Conservation (phyloP, 2,329 filamentous ascomycete species). For the Stemphylium beticola region DNA sequence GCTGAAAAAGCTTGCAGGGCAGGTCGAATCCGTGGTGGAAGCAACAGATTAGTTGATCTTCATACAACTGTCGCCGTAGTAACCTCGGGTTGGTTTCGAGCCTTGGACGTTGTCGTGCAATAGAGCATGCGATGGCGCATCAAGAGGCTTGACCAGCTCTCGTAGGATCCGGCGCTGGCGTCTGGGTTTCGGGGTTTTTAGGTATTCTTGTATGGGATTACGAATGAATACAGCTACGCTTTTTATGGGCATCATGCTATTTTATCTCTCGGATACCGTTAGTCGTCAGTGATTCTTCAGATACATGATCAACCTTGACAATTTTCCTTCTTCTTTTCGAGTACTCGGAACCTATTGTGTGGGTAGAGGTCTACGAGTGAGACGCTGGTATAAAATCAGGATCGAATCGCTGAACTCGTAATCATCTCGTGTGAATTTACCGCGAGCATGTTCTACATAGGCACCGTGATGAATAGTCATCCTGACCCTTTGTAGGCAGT, state of each 20-base stretch:
- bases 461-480: no score
- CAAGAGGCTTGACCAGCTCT: conserved; percentile 5
- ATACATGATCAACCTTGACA: no score
- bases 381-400: no score
- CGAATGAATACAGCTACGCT: conserved; percentile 1
- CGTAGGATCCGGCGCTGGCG: conserved; percentile 13
- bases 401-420: no score
- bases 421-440: no score
- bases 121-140: not conserved
- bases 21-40: conserved; percentile 7
- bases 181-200: conserved; percentile 6
- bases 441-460: no score
- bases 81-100: not conserved
- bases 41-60: conserved; percentile 1
- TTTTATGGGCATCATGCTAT: conserved; percentile 1
- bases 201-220: conserved; percentile 8
- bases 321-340: no score
- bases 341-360: no score
- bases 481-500: no score
- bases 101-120: not conserved
- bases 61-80: not conserved
- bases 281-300: not conserved
- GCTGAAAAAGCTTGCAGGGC: conserved; percentile 45
- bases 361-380: no score
- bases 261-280: not conserved